Evolutionary conservation across 805 yeast species (phyloP).

Genomic region (Cyberlindnera japonica): DNA sequence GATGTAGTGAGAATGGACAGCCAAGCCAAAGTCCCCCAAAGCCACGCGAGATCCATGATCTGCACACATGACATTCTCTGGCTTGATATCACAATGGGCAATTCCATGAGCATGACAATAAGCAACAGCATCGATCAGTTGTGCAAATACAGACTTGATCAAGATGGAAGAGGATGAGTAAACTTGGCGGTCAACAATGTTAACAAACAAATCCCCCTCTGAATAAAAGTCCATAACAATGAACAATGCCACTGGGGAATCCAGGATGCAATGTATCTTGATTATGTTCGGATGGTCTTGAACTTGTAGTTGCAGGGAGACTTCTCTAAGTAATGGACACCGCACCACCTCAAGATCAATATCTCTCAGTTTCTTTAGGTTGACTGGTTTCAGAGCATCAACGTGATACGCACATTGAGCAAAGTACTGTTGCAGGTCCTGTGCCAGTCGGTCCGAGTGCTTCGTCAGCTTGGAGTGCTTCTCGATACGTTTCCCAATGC

Average conservation of each 20-base stretch:
- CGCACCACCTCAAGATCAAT: conserved; percentile 13
- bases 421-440: conserved; percentile 13
- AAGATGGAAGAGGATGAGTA: conserved; percentile 43
- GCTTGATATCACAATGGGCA: conserved; percentile 92
- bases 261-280: conserved; percentile 69
- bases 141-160: conserved; percentile 60
- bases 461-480: conserved; percentile 23
- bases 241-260: conserved; percentile 52
- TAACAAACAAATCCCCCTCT: conserved; percentile 82
- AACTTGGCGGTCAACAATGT: conserved; percentile 71
- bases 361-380: conserved; percentile 21
- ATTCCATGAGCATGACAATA: conserved; percentile 81
- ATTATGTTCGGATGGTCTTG: conserved; percentile 78
- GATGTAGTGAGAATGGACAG: conserved; percentile 55
- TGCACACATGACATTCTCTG: conserved; percentile 82
- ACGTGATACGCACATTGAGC: conserved; percentile 1
- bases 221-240: conserved; percentile 83
- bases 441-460: conserved; percentile 17
- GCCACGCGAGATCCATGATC: conserved; percentile 51
- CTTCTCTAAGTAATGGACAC: conserved; percentile 52
- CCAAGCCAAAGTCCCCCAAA: conserved; percentile 88
- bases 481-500: conserved; percentile 44
- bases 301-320: conserved; percentile 67
- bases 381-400: conserved; percentile 16
- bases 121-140: conserved; percentile 76